Evolutionary conservation across 139 green algal genomes (phyloP), one percentile per base, ranked within the genome.

Genomic region (Tetratostichococcus sp.): DNA sequence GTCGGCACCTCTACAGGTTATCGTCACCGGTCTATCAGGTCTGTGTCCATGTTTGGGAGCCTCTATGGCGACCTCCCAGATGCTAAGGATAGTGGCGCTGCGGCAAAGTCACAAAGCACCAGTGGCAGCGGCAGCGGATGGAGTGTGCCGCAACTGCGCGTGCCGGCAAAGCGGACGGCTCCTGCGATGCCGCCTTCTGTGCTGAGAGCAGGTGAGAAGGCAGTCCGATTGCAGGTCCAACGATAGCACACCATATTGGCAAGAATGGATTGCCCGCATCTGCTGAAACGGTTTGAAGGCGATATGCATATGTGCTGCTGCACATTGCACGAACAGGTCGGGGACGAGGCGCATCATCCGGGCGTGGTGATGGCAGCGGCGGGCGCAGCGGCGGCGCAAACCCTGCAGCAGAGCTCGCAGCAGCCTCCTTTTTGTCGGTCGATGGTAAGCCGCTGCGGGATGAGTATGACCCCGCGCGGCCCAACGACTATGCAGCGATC

Each of bases 401-500:
- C 62, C 5, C 28, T 34, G 62, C n/a, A 2, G 30, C 6, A 2
- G 62, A 34, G 62, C 50, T 26, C 16, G 28, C 62, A 5, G 62
- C 5, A 34, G 34, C 26, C 8, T 34, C 69, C 8, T 30, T 39
- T 19, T 26, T 65, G 39, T 32, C 67, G 6, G 17, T 50, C 4
- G 75, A 76, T 72, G 76, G 79, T 6, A 28, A 67, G 25, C 69
- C 77, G 14, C 31, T 87, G 5, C 58, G 82, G 59, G 84, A 95
- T 19, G 94, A 97, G 79, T 98, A 98, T 71, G 91, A 98, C 75
- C 94, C 94, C 0, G 84, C 86, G 23, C 82, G 81, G 22, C 94
- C 94, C 16, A 97, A 98, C 70, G 91, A 97, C 72, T 98, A 98
- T 68, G 91, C 97, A 30, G 87, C 87, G 35, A 82, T 94, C 32